Percentiles rank a stretch among this genome's conserved stretches.
phyloP scores from a whole-genome alignment of 306 rosid genomes.

The Prunus fruticosa region DNA sequence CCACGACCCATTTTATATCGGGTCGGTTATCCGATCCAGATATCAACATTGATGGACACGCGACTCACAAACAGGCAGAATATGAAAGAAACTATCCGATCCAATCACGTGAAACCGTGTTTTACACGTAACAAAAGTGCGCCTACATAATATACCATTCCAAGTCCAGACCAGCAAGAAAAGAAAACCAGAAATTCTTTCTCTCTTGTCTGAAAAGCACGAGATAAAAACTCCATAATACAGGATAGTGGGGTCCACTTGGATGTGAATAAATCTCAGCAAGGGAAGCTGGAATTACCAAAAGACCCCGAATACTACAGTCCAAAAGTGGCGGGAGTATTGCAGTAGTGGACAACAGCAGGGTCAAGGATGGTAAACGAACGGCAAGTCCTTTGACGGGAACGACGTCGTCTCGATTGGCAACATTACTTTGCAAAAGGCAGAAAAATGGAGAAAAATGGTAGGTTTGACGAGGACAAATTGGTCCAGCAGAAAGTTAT shows the following conservation, averaged over 20 bases:
- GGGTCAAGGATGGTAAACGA: background rate
- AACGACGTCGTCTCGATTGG: conserved; percentile 15
- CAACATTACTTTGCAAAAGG: background rate
- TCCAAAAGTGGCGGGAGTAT: background rate
- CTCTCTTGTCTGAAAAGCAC: conserved; percentile 29
- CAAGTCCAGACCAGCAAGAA: conserved; percentile 15
- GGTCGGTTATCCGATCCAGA: background rate
- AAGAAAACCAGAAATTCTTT: conserved; percentile 32
- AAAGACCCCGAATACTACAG: conserved; percentile 21
- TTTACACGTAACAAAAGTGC: background rate
- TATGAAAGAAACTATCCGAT: background rate
- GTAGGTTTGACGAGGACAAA: conserved; percentile 24
- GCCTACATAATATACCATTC: background rate
- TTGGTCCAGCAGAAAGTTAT: conserved; percentile 23
- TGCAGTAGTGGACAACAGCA: too few relatives aligned
- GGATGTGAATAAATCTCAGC: conserved; percentile 7
- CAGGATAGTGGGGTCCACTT: conserved; percentile 17
- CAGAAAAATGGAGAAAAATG: background rate
- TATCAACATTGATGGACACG: too few relatives aligned
- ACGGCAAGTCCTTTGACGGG: too few relatives aligned
- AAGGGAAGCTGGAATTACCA: conserved; percentile 20
- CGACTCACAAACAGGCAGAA: background rate
- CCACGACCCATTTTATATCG: background rate
- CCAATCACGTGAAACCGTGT: background rate
- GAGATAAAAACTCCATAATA: background rate